A percentile compares a stretch with the other conserved stretches of the same genome.
These are phyloP conservation scores for Pyrenophora teres DNA, from an alignment of 2,329 filamentous ascomycete species.

Conservation along the genomic window DNA sequence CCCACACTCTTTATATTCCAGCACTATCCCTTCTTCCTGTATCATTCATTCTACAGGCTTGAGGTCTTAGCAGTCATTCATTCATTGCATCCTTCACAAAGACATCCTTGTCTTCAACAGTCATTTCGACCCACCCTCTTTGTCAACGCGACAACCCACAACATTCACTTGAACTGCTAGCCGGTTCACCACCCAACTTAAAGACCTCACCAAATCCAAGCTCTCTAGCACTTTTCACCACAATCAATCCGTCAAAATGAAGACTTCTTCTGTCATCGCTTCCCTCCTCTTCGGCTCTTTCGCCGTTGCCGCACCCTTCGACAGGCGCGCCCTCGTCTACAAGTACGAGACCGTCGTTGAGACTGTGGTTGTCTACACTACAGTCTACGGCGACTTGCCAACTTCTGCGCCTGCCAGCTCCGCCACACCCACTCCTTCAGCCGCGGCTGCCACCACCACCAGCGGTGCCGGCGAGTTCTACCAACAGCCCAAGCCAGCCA, in stretches of 20 bases:
- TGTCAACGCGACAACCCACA: conserved; percentile 24
- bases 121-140: conserved; percentile 36
- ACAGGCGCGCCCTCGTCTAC: conserved; percentile 44
- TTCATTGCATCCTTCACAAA: conserved; percentile 30
- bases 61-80: conserved; percentile 43
- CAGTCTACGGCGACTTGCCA: conserved; percentile 38
- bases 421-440: not conserved
- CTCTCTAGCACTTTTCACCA: conserved; percentile 17
- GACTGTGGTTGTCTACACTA: conserved; percentile 45
- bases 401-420: conserved; percentile 2
- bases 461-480: conserved; percentile 26
- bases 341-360: conserved; percentile 41
- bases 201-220: conserved; percentile 18
- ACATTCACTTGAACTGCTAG: conserved; percentile 41
- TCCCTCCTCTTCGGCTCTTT: conserved; percentile 43
- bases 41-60: conserved; percentile 43
- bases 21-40: conserved; percentile 19
- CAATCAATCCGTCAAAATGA: conserved; percentile 36
- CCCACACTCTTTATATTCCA: conserved; percentile 34
- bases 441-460: conserved; percentile 19
- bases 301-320: conserved; percentile 40
- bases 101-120: conserved; percentile 44
- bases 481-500: conserved; percentile 14
- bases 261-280: conserved; percentile 43
- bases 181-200: conserved; percentile 36